These are phyloP conservation scores for Arachis monticola DNA, from an alignment of 331 rosid genomes.

Conservation along the genomic window DNA sequence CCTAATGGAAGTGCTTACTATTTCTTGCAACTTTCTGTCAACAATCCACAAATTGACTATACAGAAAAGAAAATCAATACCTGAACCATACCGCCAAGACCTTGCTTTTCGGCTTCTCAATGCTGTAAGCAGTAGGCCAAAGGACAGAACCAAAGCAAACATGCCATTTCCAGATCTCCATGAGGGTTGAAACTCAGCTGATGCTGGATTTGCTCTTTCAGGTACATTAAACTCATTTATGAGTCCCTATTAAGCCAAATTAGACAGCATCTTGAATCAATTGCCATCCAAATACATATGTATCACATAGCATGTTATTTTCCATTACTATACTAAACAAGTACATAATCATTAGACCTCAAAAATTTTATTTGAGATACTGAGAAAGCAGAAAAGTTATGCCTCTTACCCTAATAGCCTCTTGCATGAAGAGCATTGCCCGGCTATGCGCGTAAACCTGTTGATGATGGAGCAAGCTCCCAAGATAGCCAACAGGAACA, in stretches of 20 bases:
- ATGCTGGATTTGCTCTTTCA: constrained; percentile 54
- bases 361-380: not conserved
- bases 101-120: constrained; percentile 76
- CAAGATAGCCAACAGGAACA: constrained; percentile 71
- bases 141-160: constrained; percentile 77
- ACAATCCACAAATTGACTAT: not conserved
- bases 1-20: not conserved
- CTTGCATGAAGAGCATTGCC: constrained; percentile 89
- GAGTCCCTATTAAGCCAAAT: constrained; percentile 61
- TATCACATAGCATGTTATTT: constrained; percentile 8
- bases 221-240: constrained; percentile 64
- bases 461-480: constrained; percentile 82
- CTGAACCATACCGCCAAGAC: constrained; percentile 79
- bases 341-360: constrained; percentile 5
- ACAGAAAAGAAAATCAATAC: constrained; percentile 23
- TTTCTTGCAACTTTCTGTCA: not conserved
- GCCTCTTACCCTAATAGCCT: constrained; percentile 69
- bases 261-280: constrained; percentile 26
- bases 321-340: constrained; percentile 7
- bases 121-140: constrained; percentile 75
- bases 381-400: constrained; percentile 17
- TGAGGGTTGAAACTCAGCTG: constrained; percentile 64
- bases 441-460: constrained; percentile 78
- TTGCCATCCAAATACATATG: not conserved
- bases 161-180: constrained; percentile 90